These are phyloP conservation scores for Kazachstania sp. DNA, from an alignment of 1,139 yeast genomes.

Conservation along the genomic window DNA sequence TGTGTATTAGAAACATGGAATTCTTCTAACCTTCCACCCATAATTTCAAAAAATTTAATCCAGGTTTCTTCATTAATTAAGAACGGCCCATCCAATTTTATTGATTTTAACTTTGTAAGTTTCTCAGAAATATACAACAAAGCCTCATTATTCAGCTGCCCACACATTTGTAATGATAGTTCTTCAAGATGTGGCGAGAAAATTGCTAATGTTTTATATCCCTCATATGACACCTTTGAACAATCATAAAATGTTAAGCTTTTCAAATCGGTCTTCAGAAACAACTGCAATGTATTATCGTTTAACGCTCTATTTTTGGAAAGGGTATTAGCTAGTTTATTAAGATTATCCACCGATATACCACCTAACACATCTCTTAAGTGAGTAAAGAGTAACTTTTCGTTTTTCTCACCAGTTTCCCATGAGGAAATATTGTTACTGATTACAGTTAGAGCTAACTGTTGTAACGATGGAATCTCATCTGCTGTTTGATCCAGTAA, in stretches of 20 bases:
- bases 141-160: constrained; percentile 76
- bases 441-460: constrained; percentile 63
- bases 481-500: constrained; percentile 62
- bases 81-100: constrained; percentile 80
- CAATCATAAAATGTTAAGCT: constrained; percentile 84
- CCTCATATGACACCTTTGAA: constrained; percentile 60
- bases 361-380: constrained; percentile 30
- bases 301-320: constrained; percentile 74
- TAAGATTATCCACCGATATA: constrained; percentile 39
- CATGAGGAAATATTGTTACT: constrained; percentile 48
- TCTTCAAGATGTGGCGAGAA: constrained; percentile 66
- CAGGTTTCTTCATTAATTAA: constrained; percentile 67
- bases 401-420: constrained; percentile 39
- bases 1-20: constrained; percentile 77
- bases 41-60: constrained; percentile 56
- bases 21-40: constrained; percentile 40
- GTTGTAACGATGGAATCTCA: constrained; percentile 66
- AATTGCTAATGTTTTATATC: constrained; percentile 63
- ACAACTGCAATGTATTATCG: constrained; percentile 61
- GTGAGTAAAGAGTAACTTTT: constrained; percentile 15
- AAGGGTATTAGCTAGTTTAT: constrained; percentile 66
- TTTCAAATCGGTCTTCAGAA: constrained; percentile 52
- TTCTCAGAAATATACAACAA: constrained; percentile 54
- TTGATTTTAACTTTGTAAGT: constrained; percentile 42
- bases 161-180: constrained; percentile 81